Percentiles rank a stretch among this genome's conserved stretches.
Conservation (phyloP, 225 moss, liverwort and hornwort genomes). For the Marchantia polymorpha region DNA sequence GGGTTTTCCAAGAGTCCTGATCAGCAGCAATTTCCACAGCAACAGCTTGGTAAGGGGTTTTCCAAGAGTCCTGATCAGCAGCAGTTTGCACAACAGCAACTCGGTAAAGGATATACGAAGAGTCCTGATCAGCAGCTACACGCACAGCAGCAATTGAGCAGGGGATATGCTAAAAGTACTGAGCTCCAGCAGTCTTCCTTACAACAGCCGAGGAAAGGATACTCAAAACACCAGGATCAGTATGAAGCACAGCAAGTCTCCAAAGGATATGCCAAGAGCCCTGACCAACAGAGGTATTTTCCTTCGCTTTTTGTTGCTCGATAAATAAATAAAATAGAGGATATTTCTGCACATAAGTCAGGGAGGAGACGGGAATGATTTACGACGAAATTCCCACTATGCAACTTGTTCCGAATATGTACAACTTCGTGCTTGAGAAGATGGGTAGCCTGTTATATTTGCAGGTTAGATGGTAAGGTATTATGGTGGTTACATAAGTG, state of each 20-base stretch:
- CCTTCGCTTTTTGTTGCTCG: neutral
- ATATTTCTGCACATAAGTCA: neutral
- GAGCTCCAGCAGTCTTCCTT: neutral
- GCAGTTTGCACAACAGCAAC: constrained; percentile 11
- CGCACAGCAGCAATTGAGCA: neutral
- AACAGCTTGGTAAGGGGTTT: constrained; percentile 20
- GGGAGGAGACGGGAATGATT: neutral
- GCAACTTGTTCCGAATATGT: neutral
- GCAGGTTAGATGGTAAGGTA: neutral
- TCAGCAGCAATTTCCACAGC: neutral
- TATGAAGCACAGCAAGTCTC: constrained; percentile 17
- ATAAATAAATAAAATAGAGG: neutral
- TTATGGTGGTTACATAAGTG: neutral
- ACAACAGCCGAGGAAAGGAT: neutral
- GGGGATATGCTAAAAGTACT: neutral
- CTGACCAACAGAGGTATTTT: constrained; percentile 31
- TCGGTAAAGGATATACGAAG: constrained; percentile 18
- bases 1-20: neutral
- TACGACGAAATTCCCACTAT: neutral
- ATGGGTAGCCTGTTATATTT: neutral
- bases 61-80: constrained; percentile 21
- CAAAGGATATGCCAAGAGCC: constrained; percentile 23
- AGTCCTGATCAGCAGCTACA: constrained; percentile 23
- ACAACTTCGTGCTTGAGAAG: neutral
- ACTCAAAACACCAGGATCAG: neutral